Evolutionary conservation across 495 filamentous ascomycete species (phyloP), one percentile per base, ranked within the genome.

Genomic region (Echria macrotheca): DNA sequence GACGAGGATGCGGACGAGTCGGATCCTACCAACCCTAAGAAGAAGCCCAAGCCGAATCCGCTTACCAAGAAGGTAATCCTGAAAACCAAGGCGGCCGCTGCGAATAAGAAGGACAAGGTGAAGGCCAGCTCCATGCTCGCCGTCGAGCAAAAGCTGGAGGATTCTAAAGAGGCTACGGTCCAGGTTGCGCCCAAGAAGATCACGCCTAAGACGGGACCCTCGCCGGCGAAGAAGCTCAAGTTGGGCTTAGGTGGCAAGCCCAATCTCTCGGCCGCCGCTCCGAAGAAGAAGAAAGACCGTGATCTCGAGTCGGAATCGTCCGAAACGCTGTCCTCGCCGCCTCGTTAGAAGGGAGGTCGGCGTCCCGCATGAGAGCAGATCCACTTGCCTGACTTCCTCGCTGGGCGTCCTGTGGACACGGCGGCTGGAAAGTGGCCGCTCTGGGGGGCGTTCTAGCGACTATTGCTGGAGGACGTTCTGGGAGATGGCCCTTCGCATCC

Each of bases 251-350:
- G 47, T 12, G 35, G 58, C 5, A 74, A 73, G 54, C 68, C 69
- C 10, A 52, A 60, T 6, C 46, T 69, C 22, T 66, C 66, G n/a
- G 57, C 66, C 0, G 56, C 64, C 23, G 58, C 61, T 0, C 73
- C 69, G 41, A 67, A 71, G 52, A 61, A 49, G 15, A 71, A 70
- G 52, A 52, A 58, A 38, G 66, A 73, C 11, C 57, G 64, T 19
- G 72, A 75, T n/a, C 55, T 60, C 21, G 71, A 73, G 56, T 74
- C 71, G 10, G 73, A 75, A 54, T 75, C 72, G 18, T 74, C 72
- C 9, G 73, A 69, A 1, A 76, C 72, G 1, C 47, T 77, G 21
- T 77, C 74, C 0, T 75, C 74, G 9, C 73, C 73, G 5, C 74
- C 73, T 6, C 28, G 12, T 31, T 31, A 31, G 17, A 47, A 11